Evolutionary conservation across 495 filamentous ascomycete species (phyloP).

Genomic region (Recurvomyces mirabilis): DNA sequence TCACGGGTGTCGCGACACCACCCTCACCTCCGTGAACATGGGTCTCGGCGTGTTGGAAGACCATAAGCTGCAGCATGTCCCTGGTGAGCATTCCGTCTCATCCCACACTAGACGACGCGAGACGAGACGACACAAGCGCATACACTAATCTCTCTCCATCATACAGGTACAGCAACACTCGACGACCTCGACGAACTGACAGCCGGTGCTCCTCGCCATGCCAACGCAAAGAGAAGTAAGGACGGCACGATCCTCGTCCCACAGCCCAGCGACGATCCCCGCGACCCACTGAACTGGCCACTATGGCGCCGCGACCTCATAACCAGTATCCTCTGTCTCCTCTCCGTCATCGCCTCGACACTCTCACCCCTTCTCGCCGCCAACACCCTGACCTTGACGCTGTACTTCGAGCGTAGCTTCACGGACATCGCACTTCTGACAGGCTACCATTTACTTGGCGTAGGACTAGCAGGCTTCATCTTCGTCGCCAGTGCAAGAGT

Average conservation of each 20-base stretch:
- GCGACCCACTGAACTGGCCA: slow-evolving; percentile 69
- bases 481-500: slow-evolving; percentile 81
- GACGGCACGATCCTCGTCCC: slow-evolving; percentile 32
- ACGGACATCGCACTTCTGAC: slow-evolving; percentile 69
- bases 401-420: slow-evolving; percentile 49
- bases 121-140: slow-evolving; percentile 1
- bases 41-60: slow-evolving; percentile 74
- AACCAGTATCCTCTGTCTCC: slow-evolving; percentile 61
- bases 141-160: not conserved
- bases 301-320: slow-evolving; percentile 77
- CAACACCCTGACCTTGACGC: slow-evolving; percentile 61
- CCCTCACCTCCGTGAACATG: slow-evolving; percentile 50
- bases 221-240: slow-evolving; percentile 20
- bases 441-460: slow-evolving; percentile 76
- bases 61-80: slow-evolving; percentile 51
- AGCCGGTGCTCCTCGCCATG: slow-evolving; percentile 2
- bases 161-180: slow-evolving; percentile 21
- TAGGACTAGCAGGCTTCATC: slow-evolving; percentile 66
- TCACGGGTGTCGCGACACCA: too few relatives aligned
- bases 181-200: slow-evolving; percentile 12
- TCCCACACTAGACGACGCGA: not conserved
- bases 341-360: slow-evolving; percentile 68
- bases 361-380: slow-evolving; percentile 78
- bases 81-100: slow-evolving; percentile 45
- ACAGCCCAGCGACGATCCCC: slow-evolving; percentile 31